Evolutionary conservation across 371 early-diverging fungal genomes (phyloP).

Genomic region (Syncephalis plumigaleata): DNA sequence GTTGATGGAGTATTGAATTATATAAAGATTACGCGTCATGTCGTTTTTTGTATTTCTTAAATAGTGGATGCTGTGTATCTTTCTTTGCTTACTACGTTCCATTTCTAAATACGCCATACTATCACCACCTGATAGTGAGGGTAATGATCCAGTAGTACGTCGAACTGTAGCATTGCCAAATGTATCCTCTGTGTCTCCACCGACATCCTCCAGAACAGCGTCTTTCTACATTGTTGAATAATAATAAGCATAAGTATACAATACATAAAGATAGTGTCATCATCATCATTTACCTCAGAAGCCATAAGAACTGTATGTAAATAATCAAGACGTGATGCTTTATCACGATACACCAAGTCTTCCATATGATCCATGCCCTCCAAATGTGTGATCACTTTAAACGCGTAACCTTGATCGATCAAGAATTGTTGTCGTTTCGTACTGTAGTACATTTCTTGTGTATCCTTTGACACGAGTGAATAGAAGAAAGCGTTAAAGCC

Average conservation of each 20-base stretch:
- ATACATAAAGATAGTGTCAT: conserved; percentile 26
- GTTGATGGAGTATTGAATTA: too few species aligned
- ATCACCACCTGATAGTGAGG: conserved; percentile 77
- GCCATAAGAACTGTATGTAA: conserved; percentile 76
- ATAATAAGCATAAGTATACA: too few species aligned
- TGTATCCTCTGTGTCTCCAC: background rate
- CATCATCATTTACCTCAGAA: conserved; percentile 42
- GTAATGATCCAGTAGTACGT: conserved; percentile 41
- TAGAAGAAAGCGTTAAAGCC: conserved; percentile 98
- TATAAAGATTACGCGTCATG: too few species aligned
- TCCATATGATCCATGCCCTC: conserved; percentile 69
- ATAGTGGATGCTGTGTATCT: conserved; percentile 44
- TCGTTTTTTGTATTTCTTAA: conserved; percentile 29
- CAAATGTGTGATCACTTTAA: conserved; percentile 78
- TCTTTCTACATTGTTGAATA: too few species aligned
- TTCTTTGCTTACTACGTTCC: conserved; percentile 14
- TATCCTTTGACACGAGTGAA: conserved; percentile 94
- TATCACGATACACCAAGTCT: conserved; percentile 43
- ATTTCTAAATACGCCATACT: conserved; percentile 91
- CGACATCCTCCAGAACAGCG: conserved; percentile 8
- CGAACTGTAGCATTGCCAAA: conserved; percentile 5
- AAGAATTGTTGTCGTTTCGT: conserved; percentile 97
- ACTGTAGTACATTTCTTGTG: conserved; percentile 99
- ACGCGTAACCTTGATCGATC: conserved; percentile 99
- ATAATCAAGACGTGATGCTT: conserved; percentile 72